Evolutionary conservation across 1,284 basidiomycete species (phyloP).

Genomic region (Tilletia setariae): DNA sequence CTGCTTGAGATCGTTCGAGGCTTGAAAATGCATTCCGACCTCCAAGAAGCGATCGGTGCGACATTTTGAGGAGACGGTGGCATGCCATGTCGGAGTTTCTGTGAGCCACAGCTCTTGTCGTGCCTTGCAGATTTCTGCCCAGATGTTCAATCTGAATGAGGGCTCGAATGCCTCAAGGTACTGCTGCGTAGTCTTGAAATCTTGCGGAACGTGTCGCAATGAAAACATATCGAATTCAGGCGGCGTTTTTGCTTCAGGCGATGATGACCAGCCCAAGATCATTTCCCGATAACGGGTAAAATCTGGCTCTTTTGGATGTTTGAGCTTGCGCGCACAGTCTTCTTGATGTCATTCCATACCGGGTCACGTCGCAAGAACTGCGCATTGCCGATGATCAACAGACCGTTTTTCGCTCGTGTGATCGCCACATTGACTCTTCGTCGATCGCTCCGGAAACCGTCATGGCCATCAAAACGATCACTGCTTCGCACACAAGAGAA

Average conservation of each 20-base stretch:
- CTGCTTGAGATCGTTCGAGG: slow-evolving; percentile 16
- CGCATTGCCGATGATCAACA: slow-evolving; percentile 89
- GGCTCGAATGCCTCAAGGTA: slow-evolving; percentile 80
- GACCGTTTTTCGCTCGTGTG: slow-evolving; percentile 87
- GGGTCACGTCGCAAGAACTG: slow-evolving; percentile 73
- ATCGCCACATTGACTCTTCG: slow-evolving; percentile 77
- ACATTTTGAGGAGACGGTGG: neutral
- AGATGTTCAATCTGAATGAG: slow-evolving; percentile 83
- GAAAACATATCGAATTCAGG: slow-evolving; percentile 30
- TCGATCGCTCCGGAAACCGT: slow-evolving; percentile 68
- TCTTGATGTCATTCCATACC: slow-evolving; percentile 35
- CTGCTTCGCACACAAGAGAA: slow-evolving; percentile 85
- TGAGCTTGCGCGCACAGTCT: slow-evolving; percentile 55
- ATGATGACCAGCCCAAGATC: slow-evolving; percentile 83
- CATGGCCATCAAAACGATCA: slow-evolving; percentile 56
- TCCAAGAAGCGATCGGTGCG: slow-evolving; percentile 1
- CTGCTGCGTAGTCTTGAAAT: slow-evolving; percentile 66
- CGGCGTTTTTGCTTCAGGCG: slow-evolving; percentile 62
- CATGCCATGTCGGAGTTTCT: neutral
- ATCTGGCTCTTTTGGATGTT: slow-evolving; percentile 76
- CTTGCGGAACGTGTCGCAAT: slow-evolving; percentile 58
- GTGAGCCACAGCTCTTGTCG: slow-evolving; percentile 63
- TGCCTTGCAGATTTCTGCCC: slow-evolving; percentile 79
- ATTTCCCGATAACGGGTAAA: slow-evolving; percentile 72
- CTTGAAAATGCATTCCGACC: slow-evolving; percentile 19